Conservation (phyloP, 176 grass and related monocot species). For the Triticum monococcum region DNA sequence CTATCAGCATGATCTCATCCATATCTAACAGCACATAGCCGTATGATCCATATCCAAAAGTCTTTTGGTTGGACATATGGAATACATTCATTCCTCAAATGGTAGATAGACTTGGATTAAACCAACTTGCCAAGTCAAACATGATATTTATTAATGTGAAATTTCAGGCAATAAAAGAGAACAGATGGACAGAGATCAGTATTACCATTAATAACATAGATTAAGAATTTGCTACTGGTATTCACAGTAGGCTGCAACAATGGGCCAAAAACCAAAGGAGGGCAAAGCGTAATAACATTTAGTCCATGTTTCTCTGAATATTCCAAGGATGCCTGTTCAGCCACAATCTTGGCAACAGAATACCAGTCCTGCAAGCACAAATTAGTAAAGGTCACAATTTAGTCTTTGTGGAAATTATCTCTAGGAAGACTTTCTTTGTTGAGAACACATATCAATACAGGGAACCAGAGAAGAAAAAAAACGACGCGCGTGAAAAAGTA, state of each 20-base stretch:
- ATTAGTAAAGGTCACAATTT: neutral
- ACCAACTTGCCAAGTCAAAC: neutral
- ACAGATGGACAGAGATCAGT: neutral
- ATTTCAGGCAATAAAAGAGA: constrained; percentile 6
- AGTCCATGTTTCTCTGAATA: constrained; percentile 33
- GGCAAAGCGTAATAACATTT: constrained; percentile 43
- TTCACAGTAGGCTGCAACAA: constrained; percentile 42
- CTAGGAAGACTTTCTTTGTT: neutral
- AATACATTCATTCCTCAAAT: neutral
- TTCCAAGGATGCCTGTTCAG: constrained; percentile 39
- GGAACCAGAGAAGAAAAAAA: too few species aligned
- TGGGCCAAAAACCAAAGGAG: constrained; percentile 42
- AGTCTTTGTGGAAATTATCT: neutral
- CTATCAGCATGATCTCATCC: neutral
- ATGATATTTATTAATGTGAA: neutral
- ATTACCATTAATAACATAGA: constrained; percentile 47
- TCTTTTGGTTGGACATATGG: neutral
- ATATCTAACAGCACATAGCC: neutral
- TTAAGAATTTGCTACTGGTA: constrained; percentile 36
- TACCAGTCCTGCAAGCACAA: constrained; percentile 48
- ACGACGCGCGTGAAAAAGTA: too few species aligned
- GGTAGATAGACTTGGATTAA: neutral
- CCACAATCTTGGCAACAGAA: constrained; percentile 40
- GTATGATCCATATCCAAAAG: neutral
- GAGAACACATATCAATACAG: too few species aligned